Percentiles rank a stretch among this genome's conserved stretches.
Evolutionary conservation across 192 early-diverging fungal species (phyloP).

Genomic region (Obelidium mucronatum): DNA sequence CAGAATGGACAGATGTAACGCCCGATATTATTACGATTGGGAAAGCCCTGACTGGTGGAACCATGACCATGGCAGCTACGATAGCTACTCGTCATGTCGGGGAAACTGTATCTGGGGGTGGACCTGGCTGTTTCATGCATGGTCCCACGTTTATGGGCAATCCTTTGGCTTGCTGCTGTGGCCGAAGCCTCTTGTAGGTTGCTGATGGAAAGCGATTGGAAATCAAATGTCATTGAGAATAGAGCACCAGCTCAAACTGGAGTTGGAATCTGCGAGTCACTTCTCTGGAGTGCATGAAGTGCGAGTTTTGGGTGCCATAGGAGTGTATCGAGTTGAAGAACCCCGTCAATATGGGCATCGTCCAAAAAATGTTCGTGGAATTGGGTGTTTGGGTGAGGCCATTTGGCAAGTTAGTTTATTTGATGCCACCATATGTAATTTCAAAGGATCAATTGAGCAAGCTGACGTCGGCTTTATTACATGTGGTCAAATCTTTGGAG

Average conservation of each 20-base stretch:
- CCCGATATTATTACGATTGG: slow-evolving; percentile 83
- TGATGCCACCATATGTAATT: slow-evolving; percentile 33
- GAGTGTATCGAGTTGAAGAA: slow-evolving; percentile 5
- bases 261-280: slow-evolving; percentile 12
- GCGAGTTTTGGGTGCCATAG: slow-evolving; percentile 25
- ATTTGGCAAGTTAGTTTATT: slow-evolving; percentile 33
- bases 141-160: slow-evolving; percentile 87
- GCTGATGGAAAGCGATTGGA: slow-evolving; percentile 18
- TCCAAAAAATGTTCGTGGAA: slow-evolving; percentile 28
- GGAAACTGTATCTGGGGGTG: slow-evolving; percentile 69
- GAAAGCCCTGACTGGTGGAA: slow-evolving; percentile 78
- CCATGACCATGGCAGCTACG: slow-evolving; percentile 75
- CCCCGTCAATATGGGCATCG: slow-evolving; percentile 11
- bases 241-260: slow-evolving; percentile 9
- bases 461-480: too few relatives aligned
- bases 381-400: slow-evolving; percentile 35
- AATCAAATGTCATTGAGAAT: slow-evolving; percentile 7
- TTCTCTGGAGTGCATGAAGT: slow-evolving; percentile 14
- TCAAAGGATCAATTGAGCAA: slow-evolving; percentile 15
- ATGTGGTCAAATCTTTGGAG: too few relatives aligned
- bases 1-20: slow-evolving; percentile 38
- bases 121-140: slow-evolving; percentile 77
- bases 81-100: slow-evolving; percentile 70
- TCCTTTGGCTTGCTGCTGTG: slow-evolving; percentile 79
- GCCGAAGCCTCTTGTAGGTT: slow-evolving; percentile 49